Base-by-base conservation (phyloP, 306 rosid species). In the Cajanus cajan region DNA sequence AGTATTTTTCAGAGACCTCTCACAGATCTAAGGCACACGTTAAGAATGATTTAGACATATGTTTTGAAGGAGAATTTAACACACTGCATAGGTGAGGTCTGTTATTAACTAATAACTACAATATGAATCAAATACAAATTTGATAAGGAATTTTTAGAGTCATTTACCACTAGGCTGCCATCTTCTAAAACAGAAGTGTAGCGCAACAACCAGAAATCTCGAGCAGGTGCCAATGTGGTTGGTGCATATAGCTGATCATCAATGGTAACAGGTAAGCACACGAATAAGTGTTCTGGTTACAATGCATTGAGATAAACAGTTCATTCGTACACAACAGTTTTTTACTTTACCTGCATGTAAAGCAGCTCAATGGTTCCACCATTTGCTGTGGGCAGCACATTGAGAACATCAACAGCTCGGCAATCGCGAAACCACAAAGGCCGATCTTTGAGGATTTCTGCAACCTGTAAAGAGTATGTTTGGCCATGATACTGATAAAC, bases 311-410 rank as follows among this genome's bases (percentile, higher is more conserved):
- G 4, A 36, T 28, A 43, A 12, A 12, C 14, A 36, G 8, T 9
- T 19, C 15, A 57, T 10, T 63, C 64, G 59, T 3, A 77, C 21
- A 33, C 14, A n/a, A 16, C 7, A 3, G 45, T 5, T 71, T 64
- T 34, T 11, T 15, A 37, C 25, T 55, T 61, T 73, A 92, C 98
- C 97, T 94, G 98, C 98, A 94, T 90, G 79, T 94, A 94, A 78
- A 94, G 98, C 88, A 94, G 90, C 97, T 94, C 98, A 55, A 94
- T 88, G 88, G 98, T 94, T 90, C 98, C 96, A 87, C 97, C 97
- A 73, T 92, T 92, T 15, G 97, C 92, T 5, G 98, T 94, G 79
- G 97, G 97, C 86, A 94, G 91, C 92, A 90, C 97, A 78, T 92
- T 92, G 51, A 94, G 80, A 59, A 90, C 90, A 87, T 94, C 98